Evolutionary conservation across 352 stramenopile species (phyloP).

Genomic region (Paralagenidium karlingii): DNA sequence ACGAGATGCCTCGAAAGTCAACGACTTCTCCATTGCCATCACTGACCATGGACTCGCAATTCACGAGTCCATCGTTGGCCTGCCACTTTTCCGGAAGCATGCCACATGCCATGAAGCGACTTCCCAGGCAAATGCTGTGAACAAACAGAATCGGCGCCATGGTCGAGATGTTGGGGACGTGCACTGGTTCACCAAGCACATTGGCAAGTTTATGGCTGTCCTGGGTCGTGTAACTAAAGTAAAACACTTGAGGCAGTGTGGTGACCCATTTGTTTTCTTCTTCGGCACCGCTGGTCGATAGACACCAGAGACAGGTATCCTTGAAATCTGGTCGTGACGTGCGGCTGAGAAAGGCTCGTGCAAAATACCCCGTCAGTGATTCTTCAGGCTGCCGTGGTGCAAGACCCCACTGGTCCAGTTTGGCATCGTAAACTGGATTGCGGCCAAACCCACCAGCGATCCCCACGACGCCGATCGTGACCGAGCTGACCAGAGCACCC

Average conservation of each 20-base stretch:
- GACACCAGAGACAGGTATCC: constrained; percentile 34
- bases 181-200: too few relatives aligned
- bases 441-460: background rate
- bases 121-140: too few relatives aligned
- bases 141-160: too few relatives aligned
- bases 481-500: background rate
- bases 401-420: constrained; percentile 7
- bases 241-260: constrained; percentile 2
- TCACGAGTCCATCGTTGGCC: constrained; percentile 17
- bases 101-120: too few relatives aligned
- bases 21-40: constrained; percentile 20
- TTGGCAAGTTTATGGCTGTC: too few relatives aligned
- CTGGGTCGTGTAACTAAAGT: constrained; percentile 20
- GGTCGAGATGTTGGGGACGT: too few relatives aligned
- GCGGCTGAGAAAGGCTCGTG: background rate
- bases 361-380: background rate
- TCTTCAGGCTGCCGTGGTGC: too few relatives aligned
- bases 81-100: too few relatives aligned
- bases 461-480: background rate
- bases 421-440: too few relatives aligned
- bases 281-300: constrained; percentile 1
- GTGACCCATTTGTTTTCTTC: constrained; percentile 21
- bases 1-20: constrained; percentile 16
- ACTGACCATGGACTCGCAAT: constrained; percentile 29
- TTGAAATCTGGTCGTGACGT: background rate